Evolutionary conservation across 2,329 filamentous ascomycete genomes (phyloP), one percentile per base, ranked within the genome.

Genomic region (Apiospora hydei): DNA sequence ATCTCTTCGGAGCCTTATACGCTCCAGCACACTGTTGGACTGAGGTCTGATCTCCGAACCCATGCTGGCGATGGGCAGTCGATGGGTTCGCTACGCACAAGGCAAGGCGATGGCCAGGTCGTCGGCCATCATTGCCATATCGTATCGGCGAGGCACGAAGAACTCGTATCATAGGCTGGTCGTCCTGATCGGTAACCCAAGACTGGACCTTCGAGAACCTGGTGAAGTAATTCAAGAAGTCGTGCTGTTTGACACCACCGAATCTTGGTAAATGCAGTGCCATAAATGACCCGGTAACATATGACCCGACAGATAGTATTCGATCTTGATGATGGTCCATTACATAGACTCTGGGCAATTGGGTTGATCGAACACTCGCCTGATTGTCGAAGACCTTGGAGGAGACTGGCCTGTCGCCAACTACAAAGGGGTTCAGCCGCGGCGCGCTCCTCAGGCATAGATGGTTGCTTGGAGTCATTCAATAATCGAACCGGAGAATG

Each of bases 111-210:
- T 81, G 21, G 79, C 78, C 46, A 80, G 80, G 61, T 75, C 74
- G 18, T 77, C 77, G 8, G 76, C 77, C 14, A 74, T 75, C 38
- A 81, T 80, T 70, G 78, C 77, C 66, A 80, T 81, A 78, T 75
- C 76, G 4, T 78, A 80, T 68, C 77, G 78, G 67, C 77, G 76
- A 69, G 75, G 71, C 51, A 77, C 78, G 6, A 69, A 72, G 24
- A 74, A 73, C 43, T 76, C 74, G 1, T 78, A 77, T 44, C 71
- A 77, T 41, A 73, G 75, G 66, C 74, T 75, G 74, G 78, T 77
- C n/a, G 73, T 77, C 26, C 71, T 73, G 46, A 73, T 77, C 57
- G 74, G 73, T 16, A 76, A 78, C 44, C 57, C 74, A 8, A 8
- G 74, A 73, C 69, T 78, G 77, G 69, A 70, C 73, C 11, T 79